These are phyloP conservation scores for Hyphochytrium catenoides DNA, from an alignment of 352 stramenopile genomes.

Conservation along the genomic window DNA sequence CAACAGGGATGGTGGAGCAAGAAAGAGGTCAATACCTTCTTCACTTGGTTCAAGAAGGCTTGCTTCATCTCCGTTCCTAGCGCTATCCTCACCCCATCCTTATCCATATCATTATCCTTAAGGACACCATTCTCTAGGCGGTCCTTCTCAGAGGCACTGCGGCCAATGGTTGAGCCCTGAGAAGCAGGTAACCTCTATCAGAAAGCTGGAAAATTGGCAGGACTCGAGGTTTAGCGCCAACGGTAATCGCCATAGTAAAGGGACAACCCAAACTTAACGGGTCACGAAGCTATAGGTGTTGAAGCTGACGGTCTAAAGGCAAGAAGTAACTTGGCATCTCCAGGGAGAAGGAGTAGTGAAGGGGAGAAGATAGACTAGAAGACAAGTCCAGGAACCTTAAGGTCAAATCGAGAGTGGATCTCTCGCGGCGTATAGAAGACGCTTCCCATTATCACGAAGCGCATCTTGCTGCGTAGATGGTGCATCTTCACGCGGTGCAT, in stretches of 20 bases:
- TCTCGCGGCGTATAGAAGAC: slow-evolving; percentile 82
- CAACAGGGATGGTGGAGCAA: not conserved
- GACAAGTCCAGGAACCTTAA: slow-evolving; percentile 21
- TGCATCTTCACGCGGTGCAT: slow-evolving; percentile 96
- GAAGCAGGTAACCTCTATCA: no score
- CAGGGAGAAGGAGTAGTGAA: not conserved
- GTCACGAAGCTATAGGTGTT: not conserved
- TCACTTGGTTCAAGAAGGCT: slow-evolving; percentile 60
- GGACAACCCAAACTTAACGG: not conserved
- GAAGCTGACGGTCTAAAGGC: not conserved
- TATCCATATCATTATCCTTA: slow-evolving; percentile 73
- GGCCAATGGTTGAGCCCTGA: slow-evolving; percentile 67
- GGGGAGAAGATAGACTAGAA: slow-evolving; percentile 9
- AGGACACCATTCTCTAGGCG: slow-evolving; percentile 29
- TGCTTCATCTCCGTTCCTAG: slow-evolving; percentile 35
- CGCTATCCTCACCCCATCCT: slow-evolving; percentile 54
- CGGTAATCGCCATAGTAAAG: not conserved
- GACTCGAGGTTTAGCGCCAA: not conserved
- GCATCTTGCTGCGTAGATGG: slow-evolving; percentile 74
- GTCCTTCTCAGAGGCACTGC: slow-evolving; percentile 30
- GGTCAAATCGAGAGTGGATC: slow-evolving; percentile 61
- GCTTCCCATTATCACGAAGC: slow-evolving; percentile 88
- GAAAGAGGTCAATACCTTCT: slow-evolving; percentile 10
- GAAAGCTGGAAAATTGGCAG: slow-evolving; percentile 1
- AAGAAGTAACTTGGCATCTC: no score